Evolutionary conservation across 2,329 filamentous ascomycete species (phyloP).

Genomic region (Emmonsia crescens): DNA sequence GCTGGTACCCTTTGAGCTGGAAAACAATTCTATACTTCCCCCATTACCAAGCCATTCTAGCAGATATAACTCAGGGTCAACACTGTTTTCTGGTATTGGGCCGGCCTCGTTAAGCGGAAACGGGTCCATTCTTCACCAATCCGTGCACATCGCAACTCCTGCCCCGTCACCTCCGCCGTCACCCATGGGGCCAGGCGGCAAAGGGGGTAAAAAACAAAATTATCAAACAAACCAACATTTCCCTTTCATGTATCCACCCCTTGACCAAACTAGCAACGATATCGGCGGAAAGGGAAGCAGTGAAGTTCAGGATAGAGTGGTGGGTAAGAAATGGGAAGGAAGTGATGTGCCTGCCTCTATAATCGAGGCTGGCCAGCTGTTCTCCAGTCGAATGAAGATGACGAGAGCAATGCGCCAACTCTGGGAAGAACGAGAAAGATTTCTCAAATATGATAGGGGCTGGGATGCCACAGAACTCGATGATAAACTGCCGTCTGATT

Average conservation of each 20-base stretch:
- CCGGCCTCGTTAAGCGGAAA: conserved; percentile 36
- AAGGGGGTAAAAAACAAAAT: conserved; percentile 95
- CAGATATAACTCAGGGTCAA: conserved; percentile 49
- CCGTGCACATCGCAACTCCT: conserved; percentile 96
- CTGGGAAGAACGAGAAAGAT: conserved; percentile 87
- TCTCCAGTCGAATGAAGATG: conserved; percentile 81
- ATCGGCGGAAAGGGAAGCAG: conserved; percentile 81
- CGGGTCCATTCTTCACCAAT: conserved; percentile 79
- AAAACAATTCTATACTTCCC: conserved; percentile 83
- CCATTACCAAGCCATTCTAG: conserved; percentile 63
- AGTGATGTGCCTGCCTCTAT: conserved; percentile 88
- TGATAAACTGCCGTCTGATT: conserved; percentile 31
- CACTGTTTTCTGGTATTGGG: conserved; percentile 48
- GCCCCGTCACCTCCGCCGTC: conserved; percentile 92
- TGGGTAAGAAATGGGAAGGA: conserved; percentile 74
- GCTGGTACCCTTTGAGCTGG: conserved; percentile 72
- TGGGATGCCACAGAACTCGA: conserved; percentile 52
- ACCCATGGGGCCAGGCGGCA: conserved; percentile 69
- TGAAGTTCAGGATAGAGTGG: conserved; percentile 50
- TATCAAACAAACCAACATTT: conserved; percentile 99
- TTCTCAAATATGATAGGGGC: conserved; percentile 83
- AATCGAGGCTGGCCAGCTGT: conserved; percentile 84
- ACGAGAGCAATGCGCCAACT: conserved; percentile 83
- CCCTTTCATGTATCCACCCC: conserved; percentile 89
- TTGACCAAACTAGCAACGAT: conserved; percentile 79